phyloP scores from a whole-genome alignment of 129 eudicot species.

The Heracleum sosnowskyi region DNA sequence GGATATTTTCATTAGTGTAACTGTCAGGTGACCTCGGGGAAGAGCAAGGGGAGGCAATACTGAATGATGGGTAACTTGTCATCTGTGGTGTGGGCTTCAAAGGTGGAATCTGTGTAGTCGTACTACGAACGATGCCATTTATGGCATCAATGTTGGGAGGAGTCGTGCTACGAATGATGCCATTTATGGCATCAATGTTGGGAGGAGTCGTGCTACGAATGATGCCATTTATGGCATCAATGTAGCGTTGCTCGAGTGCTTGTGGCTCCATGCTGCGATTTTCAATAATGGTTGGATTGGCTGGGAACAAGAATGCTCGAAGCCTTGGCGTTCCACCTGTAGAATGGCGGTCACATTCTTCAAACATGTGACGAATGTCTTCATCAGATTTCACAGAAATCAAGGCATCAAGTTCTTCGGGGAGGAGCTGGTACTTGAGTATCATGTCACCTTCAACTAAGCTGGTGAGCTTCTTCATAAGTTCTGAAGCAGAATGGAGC shows the following conservation, averaged over 20 bases:
- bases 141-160: slow-evolving; percentile 50
- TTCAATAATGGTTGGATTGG: slow-evolving; percentile 29
- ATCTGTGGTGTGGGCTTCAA: slow-evolving; percentile 18
- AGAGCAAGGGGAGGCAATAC: slow-evolving; percentile 47
- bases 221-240: slow-evolving; percentile 62
- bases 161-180: slow-evolving; percentile 32
- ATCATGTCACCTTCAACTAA: slow-evolving; percentile 54
- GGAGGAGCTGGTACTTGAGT: slow-evolving; percentile 60
- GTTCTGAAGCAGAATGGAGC: slow-evolving; percentile 28
- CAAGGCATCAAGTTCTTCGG: slow-evolving; percentile 68
- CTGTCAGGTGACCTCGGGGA: slow-evolving; percentile 55
- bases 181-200: slow-evolving; percentile 63
- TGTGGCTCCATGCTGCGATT: slow-evolving; percentile 31
- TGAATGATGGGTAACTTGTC: slow-evolving; percentile 27
- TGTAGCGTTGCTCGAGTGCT: slow-evolving; percentile 53
- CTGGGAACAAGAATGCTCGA: slow-evolving; percentile 68
- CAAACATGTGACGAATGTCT: slow-evolving; percentile 68
- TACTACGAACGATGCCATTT: slow-evolving; percentile 45
- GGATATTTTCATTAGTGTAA: slow-evolving; percentile 14
- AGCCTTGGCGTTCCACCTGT: slow-evolving; percentile 42
- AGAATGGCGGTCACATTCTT: slow-evolving; percentile 54
- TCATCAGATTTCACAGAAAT: slow-evolving; percentile 74
- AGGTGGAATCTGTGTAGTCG: slow-evolving; percentile 14
- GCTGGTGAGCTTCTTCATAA: slow-evolving; percentile 59
- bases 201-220: slow-evolving; percentile 22